Conservation (phyloP, 2,329 filamentous ascomycete genomes). For the Dothideomycetes sp. region DNA sequence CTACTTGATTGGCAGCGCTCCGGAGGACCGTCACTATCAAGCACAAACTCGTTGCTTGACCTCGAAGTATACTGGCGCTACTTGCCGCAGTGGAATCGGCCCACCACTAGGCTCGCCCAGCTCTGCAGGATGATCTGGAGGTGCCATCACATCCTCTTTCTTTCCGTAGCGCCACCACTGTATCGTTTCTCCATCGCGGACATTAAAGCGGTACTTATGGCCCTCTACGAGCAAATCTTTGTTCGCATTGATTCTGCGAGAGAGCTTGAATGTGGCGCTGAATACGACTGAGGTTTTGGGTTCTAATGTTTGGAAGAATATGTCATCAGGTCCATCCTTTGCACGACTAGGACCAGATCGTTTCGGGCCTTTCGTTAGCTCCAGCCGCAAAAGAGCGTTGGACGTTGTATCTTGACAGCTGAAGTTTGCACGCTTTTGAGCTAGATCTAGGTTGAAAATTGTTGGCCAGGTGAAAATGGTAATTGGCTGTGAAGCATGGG, state of each 20-base stretch:
- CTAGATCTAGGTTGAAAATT: conserved; percentile 9
- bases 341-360: not conserved
- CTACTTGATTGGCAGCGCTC: no score
- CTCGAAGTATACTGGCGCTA: conserved; percentile 2
- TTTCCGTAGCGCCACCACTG: conserved; percentile 2
- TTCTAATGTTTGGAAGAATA: conserved; percentile 2
- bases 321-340: conserved; percentile 4
- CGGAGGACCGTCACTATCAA: no score
- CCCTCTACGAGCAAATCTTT: conserved; percentile 1
- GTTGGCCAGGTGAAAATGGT: conserved; percentile 11
- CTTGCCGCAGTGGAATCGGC: not conserved
- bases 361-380: conserved; percentile 1
- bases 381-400: conserved; percentile 2
- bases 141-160: conserved; percentile 5
- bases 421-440: conserved; percentile 9
- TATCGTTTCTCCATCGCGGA: not conserved
- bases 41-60: no score
- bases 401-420: conserved; percentile 7
- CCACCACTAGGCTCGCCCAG: conserved; percentile 3
- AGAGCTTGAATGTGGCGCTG: conserved; percentile 3
- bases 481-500: conserved; percentile 3
- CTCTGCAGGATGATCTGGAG: not conserved
- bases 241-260: not conserved
- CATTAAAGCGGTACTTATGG: conserved; percentile 6
- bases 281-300: conserved; percentile 1